Conservation (phyloP, 768 basidiomycete species). For the Podaxis mareebaensis region DNA sequence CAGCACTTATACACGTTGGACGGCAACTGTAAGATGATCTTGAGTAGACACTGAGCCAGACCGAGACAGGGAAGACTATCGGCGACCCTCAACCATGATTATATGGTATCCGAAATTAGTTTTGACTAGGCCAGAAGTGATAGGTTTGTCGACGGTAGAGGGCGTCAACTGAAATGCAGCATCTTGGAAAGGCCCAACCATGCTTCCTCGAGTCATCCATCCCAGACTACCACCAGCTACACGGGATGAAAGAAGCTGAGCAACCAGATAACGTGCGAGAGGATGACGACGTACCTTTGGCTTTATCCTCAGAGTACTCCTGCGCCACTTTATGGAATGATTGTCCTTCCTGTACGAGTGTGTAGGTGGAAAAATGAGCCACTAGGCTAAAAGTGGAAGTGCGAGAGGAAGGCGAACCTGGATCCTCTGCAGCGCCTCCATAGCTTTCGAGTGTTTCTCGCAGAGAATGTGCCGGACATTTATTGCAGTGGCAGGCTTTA, state of each 20-base stretch:
- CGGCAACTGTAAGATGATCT: background rate
- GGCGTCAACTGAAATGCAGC: slow-evolving; percentile 82
- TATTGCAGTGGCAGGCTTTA: slow-evolving; percentile 80
- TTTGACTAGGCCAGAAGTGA: slow-evolving; percentile 72
- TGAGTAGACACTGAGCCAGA: background rate
- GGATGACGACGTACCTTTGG: slow-evolving; percentile 55
- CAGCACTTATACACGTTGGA: too few relatives aligned
- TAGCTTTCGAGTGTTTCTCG: slow-evolving; percentile 82
- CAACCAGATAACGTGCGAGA: background rate
- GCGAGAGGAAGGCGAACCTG: slow-evolving; percentile 46
- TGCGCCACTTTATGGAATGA: slow-evolving; percentile 88
- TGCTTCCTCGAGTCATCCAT: slow-evolving; percentile 85
- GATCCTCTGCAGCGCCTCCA: slow-evolving; percentile 77
- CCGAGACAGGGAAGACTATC: slow-evolving; percentile 14
- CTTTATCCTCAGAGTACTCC: slow-evolving; percentile 90
- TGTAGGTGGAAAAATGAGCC: background rate
- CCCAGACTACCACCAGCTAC: slow-evolving; percentile 83
- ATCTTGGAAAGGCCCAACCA: slow-evolving; percentile 89
- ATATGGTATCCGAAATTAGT: slow-evolving; percentile 87
- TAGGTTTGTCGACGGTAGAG: slow-evolving; percentile 79
- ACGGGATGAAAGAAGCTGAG: background rate
- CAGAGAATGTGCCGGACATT: slow-evolving; percentile 89
- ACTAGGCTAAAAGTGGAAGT: background rate
- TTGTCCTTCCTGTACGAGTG: slow-evolving; percentile 57
- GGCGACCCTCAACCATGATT: slow-evolving; percentile 88